A percentile compares a stretch with the other conserved stretches of the same genome.
These are phyloP conservation scores for Aplosporella prunicola DNA, from an alignment of 2,329 filamentous ascomycete genomes.

Conservation along the genomic window DNA sequence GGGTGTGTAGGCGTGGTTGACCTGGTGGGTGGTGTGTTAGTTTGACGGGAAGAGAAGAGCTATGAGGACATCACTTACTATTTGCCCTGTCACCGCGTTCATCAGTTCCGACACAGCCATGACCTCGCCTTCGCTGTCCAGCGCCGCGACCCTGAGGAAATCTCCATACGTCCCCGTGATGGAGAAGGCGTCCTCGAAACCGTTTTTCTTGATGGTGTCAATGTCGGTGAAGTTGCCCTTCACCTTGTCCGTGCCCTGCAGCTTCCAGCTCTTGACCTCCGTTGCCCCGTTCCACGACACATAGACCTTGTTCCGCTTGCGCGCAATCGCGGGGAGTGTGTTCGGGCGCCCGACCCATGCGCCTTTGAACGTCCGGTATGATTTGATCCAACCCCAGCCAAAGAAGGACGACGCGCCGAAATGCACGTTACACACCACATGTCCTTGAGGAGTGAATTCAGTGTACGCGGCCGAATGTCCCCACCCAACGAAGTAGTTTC, in stretches of 20 bases:
- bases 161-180: background rate
- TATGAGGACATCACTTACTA: constrained; percentile 3
- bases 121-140: background rate
- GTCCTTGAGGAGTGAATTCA: constrained; percentile 30
- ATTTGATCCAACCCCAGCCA: constrained; percentile 13
- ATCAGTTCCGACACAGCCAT: constrained; percentile 1
- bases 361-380: constrained; percentile 28
- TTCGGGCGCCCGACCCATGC: constrained; percentile 17
- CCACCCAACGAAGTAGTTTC: constrained; percentile 41
- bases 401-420: constrained; percentile 20
- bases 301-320: constrained; percentile 9
- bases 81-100: background rate
- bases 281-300: constrained; percentile 22
- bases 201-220: constrained; percentile 21
- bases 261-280: constrained; percentile 18
- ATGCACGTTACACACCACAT: constrained; percentile 34
- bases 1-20: background rate
- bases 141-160: constrained; percentile 1
- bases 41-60: background rate
- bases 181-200: constrained; percentile 5
- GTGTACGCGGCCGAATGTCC: constrained; percentile 41
- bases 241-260: constrained; percentile 17
- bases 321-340: constrained; percentile 15
- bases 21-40: background rate
- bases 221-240: constrained; percentile 31